phyloP scores from a whole-genome alignment of 441 rosid species.

The Syzygium malaccense region DNA sequence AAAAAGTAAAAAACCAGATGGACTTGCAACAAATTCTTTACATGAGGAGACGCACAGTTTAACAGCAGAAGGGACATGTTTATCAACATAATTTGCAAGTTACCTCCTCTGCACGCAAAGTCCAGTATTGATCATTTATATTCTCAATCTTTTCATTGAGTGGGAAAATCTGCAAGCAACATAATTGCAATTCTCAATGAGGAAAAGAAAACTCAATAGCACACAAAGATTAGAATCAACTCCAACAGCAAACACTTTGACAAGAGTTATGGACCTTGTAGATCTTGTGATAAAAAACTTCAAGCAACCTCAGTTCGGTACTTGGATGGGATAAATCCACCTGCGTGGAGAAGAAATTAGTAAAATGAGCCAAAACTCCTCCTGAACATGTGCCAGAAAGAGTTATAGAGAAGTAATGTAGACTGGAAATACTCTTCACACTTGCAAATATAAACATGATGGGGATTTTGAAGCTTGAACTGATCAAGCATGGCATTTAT shows the following conservation, averaged over 20 bases:
- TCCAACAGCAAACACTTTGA: not conserved
- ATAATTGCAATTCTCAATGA: not conserved
- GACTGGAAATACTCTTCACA: not conserved
- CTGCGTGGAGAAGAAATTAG: conserved; percentile 22
- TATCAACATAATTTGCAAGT: not conserved
- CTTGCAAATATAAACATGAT: not conserved
- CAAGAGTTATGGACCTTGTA: conserved; percentile 39
- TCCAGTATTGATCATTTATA: conserved; percentile 79
- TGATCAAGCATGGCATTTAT: not conserved
- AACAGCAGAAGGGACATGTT: not conserved
- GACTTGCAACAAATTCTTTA: not conserved
- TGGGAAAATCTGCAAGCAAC: conserved; percentile 53
- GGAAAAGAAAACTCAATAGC: not conserved
- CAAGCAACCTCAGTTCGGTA: conserved; percentile 63
- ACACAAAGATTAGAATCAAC: not conserved
- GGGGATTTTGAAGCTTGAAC: not conserved
- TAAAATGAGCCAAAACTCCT: not conserved
- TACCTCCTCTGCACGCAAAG: conserved; percentile 79
- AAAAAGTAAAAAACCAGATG: not conserved
- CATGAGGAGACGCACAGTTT: not conserved
- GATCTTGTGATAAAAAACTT: conserved; percentile 66
- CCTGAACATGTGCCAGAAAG: not conserved
- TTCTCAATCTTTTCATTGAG: conserved; percentile 60
- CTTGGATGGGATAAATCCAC: conserved; percentile 66
- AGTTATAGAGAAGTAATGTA: not conserved